A percentile compares a stretch with the other conserved stretches of the same genome.
Evolutionary conservation across 2,329 filamentous ascomycete species (phyloP).

Genomic region (Apiospora sp.): DNA sequence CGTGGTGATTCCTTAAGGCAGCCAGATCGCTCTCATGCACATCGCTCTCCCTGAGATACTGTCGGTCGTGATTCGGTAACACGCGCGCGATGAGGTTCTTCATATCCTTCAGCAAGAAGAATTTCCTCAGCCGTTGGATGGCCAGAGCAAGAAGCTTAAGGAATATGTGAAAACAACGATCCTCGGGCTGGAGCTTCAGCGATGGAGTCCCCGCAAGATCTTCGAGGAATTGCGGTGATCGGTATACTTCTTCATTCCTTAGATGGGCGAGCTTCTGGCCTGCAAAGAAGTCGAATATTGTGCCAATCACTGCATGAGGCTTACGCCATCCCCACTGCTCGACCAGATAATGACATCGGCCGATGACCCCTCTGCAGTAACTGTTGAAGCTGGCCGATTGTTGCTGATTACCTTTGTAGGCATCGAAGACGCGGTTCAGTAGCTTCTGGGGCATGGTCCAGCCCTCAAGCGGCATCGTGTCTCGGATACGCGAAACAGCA

Average conservation of each 20-base stretch:
- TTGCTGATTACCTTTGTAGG: constrained; percentile 63
- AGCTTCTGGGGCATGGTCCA: constrained; percentile 67
- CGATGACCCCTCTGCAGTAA: constrained; percentile 67
- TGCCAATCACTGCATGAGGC: constrained; percentile 64
- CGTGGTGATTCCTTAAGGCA: constrained; percentile 72
- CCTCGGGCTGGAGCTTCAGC: constrained; percentile 59
- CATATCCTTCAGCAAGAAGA: constrained; percentile 63
- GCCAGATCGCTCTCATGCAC: constrained; percentile 68
- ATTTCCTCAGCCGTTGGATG: constrained; percentile 58
- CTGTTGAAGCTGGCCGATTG: constrained; percentile 71
- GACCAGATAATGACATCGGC: constrained; percentile 69
- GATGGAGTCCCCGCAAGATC: constrained; percentile 56
- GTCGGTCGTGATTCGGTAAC: constrained; percentile 71
- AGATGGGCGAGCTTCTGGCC: constrained; percentile 68
- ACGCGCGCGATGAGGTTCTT: constrained; percentile 68
- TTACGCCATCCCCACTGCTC: constrained; percentile 72
- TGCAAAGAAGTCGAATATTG: constrained; percentile 74
- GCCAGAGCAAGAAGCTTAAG: constrained; percentile 69
- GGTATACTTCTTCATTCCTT: constrained; percentile 69
- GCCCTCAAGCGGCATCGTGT: constrained; percentile 57
- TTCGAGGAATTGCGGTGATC: constrained; percentile 68
- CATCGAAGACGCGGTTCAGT: constrained; percentile 62
- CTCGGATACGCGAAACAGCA: constrained; percentile 49
- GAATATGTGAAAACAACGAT: constrained; percentile 73
- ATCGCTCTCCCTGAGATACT: constrained; percentile 68